Evolutionary conservation across 768 basidiomycete genomes (phyloP).

Genomic region (Pleurotus tuoliensis): DNA sequence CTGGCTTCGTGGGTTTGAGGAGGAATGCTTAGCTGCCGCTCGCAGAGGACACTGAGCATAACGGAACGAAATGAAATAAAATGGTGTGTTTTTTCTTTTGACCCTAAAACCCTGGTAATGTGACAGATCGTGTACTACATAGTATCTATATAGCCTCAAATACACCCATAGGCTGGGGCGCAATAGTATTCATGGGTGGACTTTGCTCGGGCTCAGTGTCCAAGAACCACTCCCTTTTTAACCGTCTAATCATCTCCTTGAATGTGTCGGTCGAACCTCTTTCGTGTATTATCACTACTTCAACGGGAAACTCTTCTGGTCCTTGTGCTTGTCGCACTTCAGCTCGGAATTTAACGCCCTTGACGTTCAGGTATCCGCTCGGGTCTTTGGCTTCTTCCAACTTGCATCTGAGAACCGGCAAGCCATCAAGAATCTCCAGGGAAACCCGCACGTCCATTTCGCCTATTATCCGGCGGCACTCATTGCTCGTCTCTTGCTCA

Average conservation of each 20-base stretch:
- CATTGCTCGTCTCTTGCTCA: slow-evolving; percentile 61
- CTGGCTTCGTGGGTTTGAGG: slow-evolving; percentile 72
- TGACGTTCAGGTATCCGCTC: slow-evolving; percentile 49
- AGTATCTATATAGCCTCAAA: not conserved
- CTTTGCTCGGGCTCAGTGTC: slow-evolving; percentile 25
- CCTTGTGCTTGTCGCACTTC: slow-evolving; percentile 56
- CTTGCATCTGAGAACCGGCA: slow-evolving; percentile 72
- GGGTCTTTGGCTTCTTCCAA: slow-evolving; percentile 64
- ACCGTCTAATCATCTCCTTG: slow-evolving; percentile 63
- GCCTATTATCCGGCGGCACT: slow-evolving; percentile 71
- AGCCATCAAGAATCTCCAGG: slow-evolving; percentile 58
- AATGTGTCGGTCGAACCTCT: slow-evolving; percentile 85
- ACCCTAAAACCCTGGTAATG: slow-evolving; percentile 2
- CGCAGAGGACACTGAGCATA: slow-evolving; percentile 40
- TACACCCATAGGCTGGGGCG: not conserved
- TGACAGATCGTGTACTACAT: not conserved
- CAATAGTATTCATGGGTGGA: not conserved
- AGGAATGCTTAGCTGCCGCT: slow-evolving; percentile 78
- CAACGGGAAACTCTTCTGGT: slow-evolving; percentile 41
- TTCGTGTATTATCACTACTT: slow-evolving; percentile 72
- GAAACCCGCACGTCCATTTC: slow-evolving; percentile 66
- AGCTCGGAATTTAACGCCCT: slow-evolving; percentile 78
- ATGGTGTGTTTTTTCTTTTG: not conserved
- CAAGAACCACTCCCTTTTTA: slow-evolving; percentile 70
- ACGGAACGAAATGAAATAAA: not conserved